phyloP scores from a whole-genome alignment of 768 basidiomycete genomes.

The Trametes gibbosa region DNA sequence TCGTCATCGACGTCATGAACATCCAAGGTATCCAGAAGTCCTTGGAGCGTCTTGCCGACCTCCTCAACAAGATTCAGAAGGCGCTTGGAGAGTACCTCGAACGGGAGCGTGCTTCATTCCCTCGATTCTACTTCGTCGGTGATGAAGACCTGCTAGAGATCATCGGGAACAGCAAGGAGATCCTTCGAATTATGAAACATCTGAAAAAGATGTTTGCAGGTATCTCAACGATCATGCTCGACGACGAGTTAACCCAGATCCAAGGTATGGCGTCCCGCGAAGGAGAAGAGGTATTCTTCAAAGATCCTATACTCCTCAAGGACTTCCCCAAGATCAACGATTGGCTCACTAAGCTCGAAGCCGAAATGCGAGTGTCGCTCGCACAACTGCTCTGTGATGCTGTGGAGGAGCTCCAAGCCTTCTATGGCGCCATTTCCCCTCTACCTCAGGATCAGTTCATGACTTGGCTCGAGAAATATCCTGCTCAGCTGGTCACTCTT shows the following conservation, averaged over 20 bases:
- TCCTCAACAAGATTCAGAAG: conserved; percentile 98
- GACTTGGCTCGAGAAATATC: conserved; percentile 90
- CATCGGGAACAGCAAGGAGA: conserved; percentile 99
- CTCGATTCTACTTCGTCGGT: conserved; percentile 99
- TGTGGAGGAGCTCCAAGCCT: conserved; percentile 72
- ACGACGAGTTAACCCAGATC: conserved; percentile 85
- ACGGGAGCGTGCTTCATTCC: conserved; percentile 95
- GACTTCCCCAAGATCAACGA: conserved; percentile 98
- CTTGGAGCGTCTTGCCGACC: conserved; percentile 91
- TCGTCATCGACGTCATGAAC: conserved; percentile 95
- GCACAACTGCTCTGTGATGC: conserved; percentile 79
- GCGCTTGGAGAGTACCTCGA: conserved; percentile 98
- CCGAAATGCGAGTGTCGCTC: conserved; percentile 89
- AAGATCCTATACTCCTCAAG: conserved; percentile 79
- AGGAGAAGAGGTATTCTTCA: conserved; percentile 89
- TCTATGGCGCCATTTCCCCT: conserved; percentile 67
- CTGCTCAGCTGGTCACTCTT: conserved; percentile 95
- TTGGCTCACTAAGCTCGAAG: conserved; percentile 91
- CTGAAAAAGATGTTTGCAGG: conserved; percentile 99
- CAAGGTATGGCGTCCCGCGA: conserved; percentile 94
- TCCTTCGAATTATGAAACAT: conserved; percentile 97
- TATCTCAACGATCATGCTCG: conserved; percentile 82
- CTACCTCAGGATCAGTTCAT: conserved; percentile 71
- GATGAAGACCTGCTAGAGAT: conserved; percentile 99
- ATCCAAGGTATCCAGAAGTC: conserved; percentile 96